Base-by-base conservation (phyloP, 2,329 filamentous ascomycete genomes). In the Paraconiothyrium sp. region DNA sequence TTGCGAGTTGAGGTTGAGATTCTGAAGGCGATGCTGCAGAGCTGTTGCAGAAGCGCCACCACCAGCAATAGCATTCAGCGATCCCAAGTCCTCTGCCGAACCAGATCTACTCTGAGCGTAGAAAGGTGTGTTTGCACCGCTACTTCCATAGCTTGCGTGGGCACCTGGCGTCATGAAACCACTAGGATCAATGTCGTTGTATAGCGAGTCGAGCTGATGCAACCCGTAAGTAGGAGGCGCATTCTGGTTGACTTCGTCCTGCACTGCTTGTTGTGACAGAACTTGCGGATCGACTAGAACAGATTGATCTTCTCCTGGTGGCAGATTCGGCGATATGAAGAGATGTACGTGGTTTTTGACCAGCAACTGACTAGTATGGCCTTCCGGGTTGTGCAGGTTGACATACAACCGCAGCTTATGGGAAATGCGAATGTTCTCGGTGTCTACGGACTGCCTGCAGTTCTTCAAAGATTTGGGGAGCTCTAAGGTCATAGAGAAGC, bases 381-480 rank as follows among this genome's bases (percentile, higher is more conserved):
- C 94, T 76, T 99, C 95, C 0, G 95, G 94, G 71, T 99, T 98
- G 78, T 93, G 91, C 43, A 99, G 86, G 50, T 94, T 92, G 62
- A 98, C 90, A 54, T 92, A 93, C 73, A 98, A 86, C 81, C 94
- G 94, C 68, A 98, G 86, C 81, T 97, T 97, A 79, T 99, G 95
- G 59, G 92, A 87, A 56, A 98, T 87, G 78, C 95, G 97, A 81
- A 99, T 96, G 54, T 92, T 92, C 70, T 92, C 89, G 24, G 90
- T 89, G 71, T 97, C 93, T 49, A 95, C 89, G 72, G 97, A 94
- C 78, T 99, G 95, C 54, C 97, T 83, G 80, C 94, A 97, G 67
- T 88, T 87, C 68, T 90, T 90, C 64, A 99, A 82, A 59, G 87
- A 92, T 79, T 92, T 94, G 5, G 94, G 94, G 37, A 99, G 83